Evolutionary conservation across 73 alveolate genomes (phyloP), one percentile per base, ranked within the genome.

Genomic region (Uronychia setigera): DNA sequence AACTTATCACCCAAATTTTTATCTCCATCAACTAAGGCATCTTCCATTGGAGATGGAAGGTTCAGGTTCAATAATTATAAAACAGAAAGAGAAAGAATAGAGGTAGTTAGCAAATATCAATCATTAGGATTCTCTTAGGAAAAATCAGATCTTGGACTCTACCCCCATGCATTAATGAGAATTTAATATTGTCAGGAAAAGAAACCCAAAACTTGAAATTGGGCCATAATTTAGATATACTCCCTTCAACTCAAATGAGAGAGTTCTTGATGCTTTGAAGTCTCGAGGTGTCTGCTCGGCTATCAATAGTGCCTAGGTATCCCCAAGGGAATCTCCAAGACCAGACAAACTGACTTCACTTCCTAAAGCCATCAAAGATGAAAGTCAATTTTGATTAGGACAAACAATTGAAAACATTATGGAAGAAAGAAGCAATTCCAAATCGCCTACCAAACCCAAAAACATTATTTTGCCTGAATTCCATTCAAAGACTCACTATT

Each of bases 201-300:
- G 67, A 46, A 46, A 11, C 19, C 67, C 67, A 11, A 46, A 46
- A 19, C 19, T 46, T 5, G 67, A 46, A 19, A 46, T 46, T 19
- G 67, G 67, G 67, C 67, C 67, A 5, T 46, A 46, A 19, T 46
- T 46, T 19, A 46, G 67, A 19, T 46, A 11, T 46, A 46, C 67
- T 19, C 67, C 67, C 5, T 11, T 46, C 67, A 19, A 46, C 67
- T 5, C 67, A 5, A 46, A 46, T 19, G 67, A 46, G 19, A 46
- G 67, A 46, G 67, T 46, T 46, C 67, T 46, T 46, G 67, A 46
- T 46, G 67, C 67, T 46, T 19, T 46, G n/a, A 46, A 46, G 67
- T 19, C 5, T 11, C 5, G 67, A 19, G 67, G 67, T 11, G 67
- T 46, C n/a, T 46, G 67, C 67, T 46, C 67, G 5, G 67, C 67